Conservation (phyloP, 352 stramenopile species). For the Phytophthora pisi region DNA sequence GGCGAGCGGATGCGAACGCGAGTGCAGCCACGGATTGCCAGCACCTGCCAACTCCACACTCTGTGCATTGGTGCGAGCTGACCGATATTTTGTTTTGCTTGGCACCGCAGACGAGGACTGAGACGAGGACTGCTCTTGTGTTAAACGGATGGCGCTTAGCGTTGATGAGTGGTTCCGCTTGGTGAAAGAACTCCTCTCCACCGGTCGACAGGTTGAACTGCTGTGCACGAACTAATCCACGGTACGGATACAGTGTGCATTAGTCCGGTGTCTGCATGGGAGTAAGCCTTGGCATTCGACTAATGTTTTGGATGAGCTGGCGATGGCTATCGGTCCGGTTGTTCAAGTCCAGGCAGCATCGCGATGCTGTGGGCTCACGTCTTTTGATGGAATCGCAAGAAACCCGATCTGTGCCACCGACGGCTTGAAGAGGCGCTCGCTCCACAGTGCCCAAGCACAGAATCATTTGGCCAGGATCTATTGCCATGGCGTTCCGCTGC, state of each 20-base stretch:
- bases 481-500: constrained; percentile 51
- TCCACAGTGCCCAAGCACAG: constrained; percentile 10
- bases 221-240: neutral
- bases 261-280: neutral
- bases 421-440: constrained; percentile 20
- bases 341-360: neutral
- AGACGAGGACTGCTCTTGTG: neutral
- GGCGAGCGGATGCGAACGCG: too few relatives aligned
- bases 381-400: neutral
- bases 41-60: too few relatives aligned
- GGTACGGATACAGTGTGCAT: too few relatives aligned
- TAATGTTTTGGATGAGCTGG: neutral
- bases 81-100: neutral
- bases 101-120: neutral
- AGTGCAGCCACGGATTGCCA: too few relatives aligned
- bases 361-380: neutral
- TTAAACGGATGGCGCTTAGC: neutral
- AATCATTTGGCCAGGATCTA: neutral
- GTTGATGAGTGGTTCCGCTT: constrained; percentile 25
- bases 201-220: neutral
- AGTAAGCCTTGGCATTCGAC: neutral
- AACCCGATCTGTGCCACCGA: neutral
- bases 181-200: neutral
- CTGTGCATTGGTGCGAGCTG: too few relatives aligned
- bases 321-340: neutral